Base-by-base conservation (phyloP, 805 yeast genomes). In the Ascoidea rubescens region DNA sequence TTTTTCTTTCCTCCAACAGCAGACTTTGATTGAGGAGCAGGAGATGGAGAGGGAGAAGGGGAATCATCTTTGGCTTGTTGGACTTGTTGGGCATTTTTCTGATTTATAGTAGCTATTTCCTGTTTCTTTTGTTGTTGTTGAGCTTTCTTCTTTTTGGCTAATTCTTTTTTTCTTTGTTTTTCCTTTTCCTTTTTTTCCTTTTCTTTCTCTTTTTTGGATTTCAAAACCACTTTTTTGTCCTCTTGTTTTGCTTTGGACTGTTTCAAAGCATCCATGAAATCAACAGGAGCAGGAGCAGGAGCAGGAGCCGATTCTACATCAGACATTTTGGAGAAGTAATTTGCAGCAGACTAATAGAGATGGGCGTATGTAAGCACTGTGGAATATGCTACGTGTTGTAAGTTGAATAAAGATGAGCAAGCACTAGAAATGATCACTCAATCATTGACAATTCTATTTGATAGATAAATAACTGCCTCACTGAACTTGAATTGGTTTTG, bases 121-220 rank as follows among this genome's bases (percentile, higher is more conserved):
- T 76, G 79, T 69, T 78, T 76, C 60, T 74, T 74, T 28, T 78
- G 80, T 58, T 78, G 82, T 58, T 78, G 81, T 46, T 75, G 80
- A 37, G 80, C 80, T 68, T 88, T 89, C 78, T 88, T 89, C 69
- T 80, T 84, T 52, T 82, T 85, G 47, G 96, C 96, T 55, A 81
- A 78, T 60, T 87, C 95, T 71, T 87, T 89, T 83, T 91, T 91
- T 68, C 82, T 77, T 60, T 83, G 87, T 74, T 91, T 91, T 65
- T 86, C 95, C 58, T 79, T 80, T 67, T 90, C 96, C 67, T 91
- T 95, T 80, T 87, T 87, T 68, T 93, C 96, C 72, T 83, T 90
- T 71, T 91, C 95, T 70, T 85, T 86, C 63, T 86, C 98, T 70
- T 91, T 89, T 78, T 91, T 93, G 53, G 91, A 80, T 68, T 90